phyloP scores from a whole-genome alignment of 2,329 filamentous ascomycete species.

The Venturia aucupariae region DNA sequence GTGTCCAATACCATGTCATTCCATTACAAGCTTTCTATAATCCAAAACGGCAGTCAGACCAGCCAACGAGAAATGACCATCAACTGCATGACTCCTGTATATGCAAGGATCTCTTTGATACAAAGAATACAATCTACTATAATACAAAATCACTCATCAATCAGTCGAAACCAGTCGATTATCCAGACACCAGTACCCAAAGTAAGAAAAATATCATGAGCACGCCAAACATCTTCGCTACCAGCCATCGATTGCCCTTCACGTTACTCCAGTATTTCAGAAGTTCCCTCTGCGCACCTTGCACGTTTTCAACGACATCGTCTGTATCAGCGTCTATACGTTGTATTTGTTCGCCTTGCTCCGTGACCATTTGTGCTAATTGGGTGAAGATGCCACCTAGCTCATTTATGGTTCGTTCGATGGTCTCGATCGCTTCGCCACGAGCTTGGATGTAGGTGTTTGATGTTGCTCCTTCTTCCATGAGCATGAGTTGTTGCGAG shows the following conservation, averaged over 20 bases:
- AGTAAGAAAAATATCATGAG: slow-evolving; percentile 72
- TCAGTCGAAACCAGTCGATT: slow-evolving; percentile 15
- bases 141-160: neutral
- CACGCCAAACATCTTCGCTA: slow-evolving; percentile 77
- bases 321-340: slow-evolving; percentile 96
- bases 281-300: slow-evolving; percentile 87
- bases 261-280: slow-evolving; percentile 96
- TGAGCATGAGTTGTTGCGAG: slow-evolving; percentile 74
- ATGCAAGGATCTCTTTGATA: neutral
- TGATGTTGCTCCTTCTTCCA: slow-evolving; percentile 75
- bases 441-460: slow-evolving; percentile 61
- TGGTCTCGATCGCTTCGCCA: slow-evolving; percentile 92
- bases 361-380: slow-evolving; percentile 89
- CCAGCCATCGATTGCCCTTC: slow-evolving; percentile 88
- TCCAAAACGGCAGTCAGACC: neutral
- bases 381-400: slow-evolving; percentile 90
- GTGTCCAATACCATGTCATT: neutral
- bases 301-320: slow-evolving; percentile 96
- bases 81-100: neutral
- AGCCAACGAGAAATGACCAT: neutral
- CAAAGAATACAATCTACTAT: slow-evolving; percentile 5
- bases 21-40: neutral
- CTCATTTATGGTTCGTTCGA: slow-evolving; percentile 90
- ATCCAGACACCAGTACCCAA: slow-evolving; percentile 59
- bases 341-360: slow-evolving; percentile 97